Evolutionary conservation across 1,284 basidiomycete species (phyloP).

Genomic region (Cutaneotrichosporon cavernicola): DNA sequence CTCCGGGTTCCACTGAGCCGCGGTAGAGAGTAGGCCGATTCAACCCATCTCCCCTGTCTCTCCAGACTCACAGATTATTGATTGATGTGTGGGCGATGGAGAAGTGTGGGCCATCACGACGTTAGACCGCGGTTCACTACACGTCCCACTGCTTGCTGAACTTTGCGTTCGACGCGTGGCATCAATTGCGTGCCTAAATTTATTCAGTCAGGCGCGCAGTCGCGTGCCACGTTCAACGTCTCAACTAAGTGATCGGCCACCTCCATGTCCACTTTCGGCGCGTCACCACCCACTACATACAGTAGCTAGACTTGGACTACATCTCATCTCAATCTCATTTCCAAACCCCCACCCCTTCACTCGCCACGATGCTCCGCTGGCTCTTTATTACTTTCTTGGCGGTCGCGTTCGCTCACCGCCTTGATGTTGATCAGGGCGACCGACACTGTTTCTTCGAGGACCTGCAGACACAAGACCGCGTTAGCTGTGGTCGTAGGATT

Average conservation of each 20-base stretch:
- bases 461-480: constrained; percentile 90
- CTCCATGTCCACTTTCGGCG: neutral
- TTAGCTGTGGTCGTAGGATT: constrained; percentile 41
- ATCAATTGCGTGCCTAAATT: neutral
- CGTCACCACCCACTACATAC: neutral
- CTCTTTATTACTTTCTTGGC: constrained; percentile 28
- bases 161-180: neutral
- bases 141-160: neutral
- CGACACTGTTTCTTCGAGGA: constrained; percentile 99
- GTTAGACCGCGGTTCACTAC: neutral
- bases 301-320: too few species aligned
- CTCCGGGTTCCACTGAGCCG: too few species aligned
- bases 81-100: neutral
- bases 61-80: neutral
- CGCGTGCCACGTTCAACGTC: constrained; percentile 2
- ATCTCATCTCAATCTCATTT: neutral
- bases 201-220: neutral
- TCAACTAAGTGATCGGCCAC: neutral
- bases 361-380: constrained; percentile 20
- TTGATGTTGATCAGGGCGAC: constrained; percentile 66
- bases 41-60: neutral
- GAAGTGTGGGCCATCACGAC: neutral
- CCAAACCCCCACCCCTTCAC: neutral
- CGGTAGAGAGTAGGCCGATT: neutral
- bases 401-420: constrained; percentile 53